Evolutionary conservation across 1,139 yeast species (phyloP), one percentile per base, ranked within the genome.

Genomic region (Candida pseudocylindracea): DNA sequence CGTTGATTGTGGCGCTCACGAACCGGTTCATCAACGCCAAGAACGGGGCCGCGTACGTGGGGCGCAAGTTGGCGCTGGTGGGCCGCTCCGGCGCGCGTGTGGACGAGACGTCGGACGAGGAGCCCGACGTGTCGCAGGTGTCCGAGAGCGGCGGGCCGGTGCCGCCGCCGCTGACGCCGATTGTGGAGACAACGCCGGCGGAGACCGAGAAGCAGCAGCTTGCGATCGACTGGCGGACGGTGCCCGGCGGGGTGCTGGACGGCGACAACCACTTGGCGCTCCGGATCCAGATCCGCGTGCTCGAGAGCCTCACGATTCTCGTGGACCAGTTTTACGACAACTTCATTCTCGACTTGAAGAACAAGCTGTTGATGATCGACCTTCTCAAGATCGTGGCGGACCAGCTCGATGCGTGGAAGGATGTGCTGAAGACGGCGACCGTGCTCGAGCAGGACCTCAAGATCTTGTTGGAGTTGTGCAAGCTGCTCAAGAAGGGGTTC

Each of bases 231-330:
- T 15, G 20, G 20, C 20, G 20, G 20, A 6, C 20, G 20, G 20
- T 15, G 20, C 20, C 20, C 6, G 20, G 20, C 20, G 20, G 20
- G 20, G 20, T 15, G 4, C 20, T 15, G 20, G 20, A 57, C 30
- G 63, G 60, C 28, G 65, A 60, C 39, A 60, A 76, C 56, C 68
- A 45, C 56, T 64, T 54, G 58, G 71, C 48, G 63, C 72, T 41
- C 64, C 56, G 74, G 46, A 78, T 83, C 35, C 93, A 83, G 45
- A 63, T 76, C 34, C 92, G 92, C 33, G 71, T 83, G 30, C 56
- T 83, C 39, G 92, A 80, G 45, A 80, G 83, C 1, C 57, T 81
- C 36, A 66, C 72, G 33, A 65, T 74, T 29, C 63, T 92, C 51
- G 67, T 81, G 20, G 65, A 69, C 33, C 73, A 75, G 41, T 79